Conservation (phyloP, 1,284 basidiomycete genomes). For the Ganoderma leucocontextum region DNA sequence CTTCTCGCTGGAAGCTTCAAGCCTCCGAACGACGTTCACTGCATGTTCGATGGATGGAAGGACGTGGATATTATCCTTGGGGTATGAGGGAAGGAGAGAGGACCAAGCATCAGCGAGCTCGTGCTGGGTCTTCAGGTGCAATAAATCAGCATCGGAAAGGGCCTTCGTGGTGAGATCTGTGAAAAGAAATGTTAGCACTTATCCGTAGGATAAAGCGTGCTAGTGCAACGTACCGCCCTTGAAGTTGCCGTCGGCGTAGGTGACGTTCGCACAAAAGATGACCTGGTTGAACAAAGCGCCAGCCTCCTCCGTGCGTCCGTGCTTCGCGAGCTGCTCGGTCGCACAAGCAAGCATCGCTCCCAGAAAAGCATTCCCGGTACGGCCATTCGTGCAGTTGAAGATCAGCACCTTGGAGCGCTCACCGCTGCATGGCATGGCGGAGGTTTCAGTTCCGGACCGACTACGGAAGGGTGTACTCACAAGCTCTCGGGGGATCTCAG, state of each 20-base stretch:
- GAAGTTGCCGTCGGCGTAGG: constrained; percentile 88
- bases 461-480: constrained; percentile 24
- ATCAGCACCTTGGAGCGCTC: constrained; percentile 68
- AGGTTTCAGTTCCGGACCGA: neutral
- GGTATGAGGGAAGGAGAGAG: constrained; percentile 67
- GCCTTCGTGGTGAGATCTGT: constrained; percentile 79
- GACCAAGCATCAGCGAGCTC: constrained; percentile 83
- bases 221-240: constrained; percentile 77
- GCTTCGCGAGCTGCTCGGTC: constrained; percentile 53
- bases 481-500: constrained; percentile 41
- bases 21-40: constrained; percentile 64
- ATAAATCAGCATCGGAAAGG: constrained; percentile 69
- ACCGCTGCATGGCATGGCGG: neutral
- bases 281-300: constrained; percentile 80
- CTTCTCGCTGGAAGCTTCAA: constrained; percentile 42
- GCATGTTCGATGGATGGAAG: constrained; percentile 92
- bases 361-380: constrained; percentile 83
- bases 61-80: constrained; percentile 73
- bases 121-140: constrained; percentile 77
- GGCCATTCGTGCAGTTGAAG: constrained; percentile 96
- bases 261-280: constrained; percentile 97
- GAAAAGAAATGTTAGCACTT: constrained; percentile 18
- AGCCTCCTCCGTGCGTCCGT: constrained; percentile 48
- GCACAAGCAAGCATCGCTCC: constrained; percentile 61
- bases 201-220: neutral